phyloP scores from a whole-genome alignment of 306 rosid species.

The Crotalaria pallida region DNA sequence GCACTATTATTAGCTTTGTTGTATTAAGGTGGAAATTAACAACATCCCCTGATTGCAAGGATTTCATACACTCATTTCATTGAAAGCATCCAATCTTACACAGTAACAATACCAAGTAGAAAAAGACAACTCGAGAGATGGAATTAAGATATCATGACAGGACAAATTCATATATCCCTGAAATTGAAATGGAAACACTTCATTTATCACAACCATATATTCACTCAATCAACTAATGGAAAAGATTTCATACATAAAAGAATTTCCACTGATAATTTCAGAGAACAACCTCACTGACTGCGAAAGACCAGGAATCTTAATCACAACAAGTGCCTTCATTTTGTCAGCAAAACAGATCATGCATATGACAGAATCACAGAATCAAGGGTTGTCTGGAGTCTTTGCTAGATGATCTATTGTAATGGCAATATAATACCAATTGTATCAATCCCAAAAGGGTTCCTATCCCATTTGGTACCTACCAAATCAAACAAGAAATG shows the following conservation, averaged over 20 bases:
- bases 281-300: conserved; percentile 9
- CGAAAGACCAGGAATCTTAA: conserved; percentile 5
- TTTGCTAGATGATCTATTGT: conserved; percentile 28
- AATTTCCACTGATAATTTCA: background rate
- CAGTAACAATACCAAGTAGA: background rate
- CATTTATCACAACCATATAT: background rate
- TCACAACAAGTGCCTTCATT: conserved; percentile 8
- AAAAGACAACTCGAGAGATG: background rate
- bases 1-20: background rate
- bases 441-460: conserved; percentile 70
- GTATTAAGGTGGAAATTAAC: background rate
- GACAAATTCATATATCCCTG: background rate
- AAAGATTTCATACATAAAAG: background rate
- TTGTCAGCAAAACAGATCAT: conserved; percentile 25
- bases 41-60: background rate
- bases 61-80: conserved; percentile 5
- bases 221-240: background rate
- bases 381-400: conserved; percentile 62
- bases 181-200: conserved; percentile 11
- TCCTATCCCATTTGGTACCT: conserved; percentile 95
- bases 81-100: background rate
- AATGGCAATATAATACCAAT: conserved; percentile 56
- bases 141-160: background rate
- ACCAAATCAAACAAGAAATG: conserved; percentile 22
- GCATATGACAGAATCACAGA: conserved; percentile 41